These are phyloP conservation scores for Eremomyces bilateralis DNA, from an alignment of 495 filamentous ascomycete genomes.

Conservation along the genomic window DNA sequence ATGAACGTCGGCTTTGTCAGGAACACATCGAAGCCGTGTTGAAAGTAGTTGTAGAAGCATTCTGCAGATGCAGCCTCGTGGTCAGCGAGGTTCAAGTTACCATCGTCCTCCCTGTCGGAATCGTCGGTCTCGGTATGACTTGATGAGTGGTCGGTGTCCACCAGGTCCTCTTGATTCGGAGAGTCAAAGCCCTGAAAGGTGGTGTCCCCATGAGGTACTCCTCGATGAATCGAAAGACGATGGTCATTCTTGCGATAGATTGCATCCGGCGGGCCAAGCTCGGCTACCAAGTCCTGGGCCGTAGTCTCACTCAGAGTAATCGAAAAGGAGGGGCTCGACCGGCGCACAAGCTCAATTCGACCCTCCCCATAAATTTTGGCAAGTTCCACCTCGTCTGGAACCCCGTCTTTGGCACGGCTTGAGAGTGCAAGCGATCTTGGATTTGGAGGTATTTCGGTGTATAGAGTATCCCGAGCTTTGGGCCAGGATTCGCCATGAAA, in stretches of 20 bases:
- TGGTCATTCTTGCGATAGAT: conserved; percentile 88
- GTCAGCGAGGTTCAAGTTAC: conserved; percentile 35
- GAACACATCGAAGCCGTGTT: conserved; percentile 85
- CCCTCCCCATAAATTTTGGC: conserved; percentile 45
- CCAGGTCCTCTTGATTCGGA: not conserved
- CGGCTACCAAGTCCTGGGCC: conserved; percentile 71
- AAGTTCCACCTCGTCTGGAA: conserved; percentile 61
- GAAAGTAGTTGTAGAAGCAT: conserved; percentile 92
- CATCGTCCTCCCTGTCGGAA: not conserved
- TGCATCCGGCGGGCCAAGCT: conserved; percentile 84
- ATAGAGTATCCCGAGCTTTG: conserved; percentile 51
- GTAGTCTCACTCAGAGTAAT: conserved; percentile 63
- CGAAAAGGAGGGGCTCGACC: conserved; percentile 33
- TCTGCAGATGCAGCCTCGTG: conserved; percentile 69
- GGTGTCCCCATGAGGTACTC: conserved; percentile 1
- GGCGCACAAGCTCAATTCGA: conserved; percentile 5
- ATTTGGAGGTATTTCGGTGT: conserved; percentile 47
- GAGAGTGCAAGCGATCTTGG: conserved; percentile 34
- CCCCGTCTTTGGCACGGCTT: conserved; percentile 38
- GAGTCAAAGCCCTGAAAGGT: not conserved
- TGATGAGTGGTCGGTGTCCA: conserved; percentile 9
- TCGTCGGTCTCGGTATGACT: conserved; percentile 3
- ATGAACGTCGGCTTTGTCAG: conserved; percentile 51
- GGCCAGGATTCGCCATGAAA: conserved; percentile 81
- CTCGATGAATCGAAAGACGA: conserved; percentile 68